phyloP scores from a whole-genome alignment of 441 rosid species.

The Euphorbia schlechtendalii region DNA sequence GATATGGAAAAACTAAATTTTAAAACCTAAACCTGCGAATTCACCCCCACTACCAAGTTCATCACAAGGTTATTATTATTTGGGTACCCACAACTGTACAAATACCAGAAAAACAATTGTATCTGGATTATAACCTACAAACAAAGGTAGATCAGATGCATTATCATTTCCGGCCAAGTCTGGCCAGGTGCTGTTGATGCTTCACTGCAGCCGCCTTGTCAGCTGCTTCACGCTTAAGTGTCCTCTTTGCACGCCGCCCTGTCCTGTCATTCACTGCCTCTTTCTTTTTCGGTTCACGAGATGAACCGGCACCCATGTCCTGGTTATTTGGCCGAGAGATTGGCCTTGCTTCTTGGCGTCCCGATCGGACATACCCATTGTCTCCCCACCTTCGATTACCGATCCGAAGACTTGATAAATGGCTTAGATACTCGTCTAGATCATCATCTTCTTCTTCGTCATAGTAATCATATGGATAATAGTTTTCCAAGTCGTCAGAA shows the following conservation, averaged over 20 bases:
- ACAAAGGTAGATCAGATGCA: not conserved
- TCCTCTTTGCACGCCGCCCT: constrained; percentile 84
- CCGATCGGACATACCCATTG: constrained; percentile 81
- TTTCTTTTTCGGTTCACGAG: constrained; percentile 46
- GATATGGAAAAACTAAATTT: not conserved
- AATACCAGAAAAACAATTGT: constrained; percentile 11
- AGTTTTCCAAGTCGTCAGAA: constrained; percentile 36
- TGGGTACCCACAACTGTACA: constrained; percentile 32
- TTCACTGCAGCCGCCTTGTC: constrained; percentile 79
- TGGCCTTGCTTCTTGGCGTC: constrained; percentile 83
- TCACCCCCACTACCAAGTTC: too few relatives aligned
- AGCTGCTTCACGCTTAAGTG: constrained; percentile 93
- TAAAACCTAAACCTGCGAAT: not conserved
- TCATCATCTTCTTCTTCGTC: constrained; percentile 57
- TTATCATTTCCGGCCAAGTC: constrained; percentile 48
- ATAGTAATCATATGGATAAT: constrained; percentile 42
- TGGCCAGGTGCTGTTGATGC: constrained; percentile 57
- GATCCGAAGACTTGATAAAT: constrained; percentile 47
- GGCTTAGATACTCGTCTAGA: constrained; percentile 45
- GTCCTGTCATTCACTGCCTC: constrained; percentile 41
- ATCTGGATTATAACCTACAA: constrained; percentile 16
- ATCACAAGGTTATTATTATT: not conserved
- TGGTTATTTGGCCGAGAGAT: constrained; percentile 29
- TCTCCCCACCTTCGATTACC: constrained; percentile 93
- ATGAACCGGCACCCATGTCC: constrained; percentile 48